Evolutionary conservation across 805 yeast species (phyloP).

Genomic region (Suhomyces canberraensis): DNA sequence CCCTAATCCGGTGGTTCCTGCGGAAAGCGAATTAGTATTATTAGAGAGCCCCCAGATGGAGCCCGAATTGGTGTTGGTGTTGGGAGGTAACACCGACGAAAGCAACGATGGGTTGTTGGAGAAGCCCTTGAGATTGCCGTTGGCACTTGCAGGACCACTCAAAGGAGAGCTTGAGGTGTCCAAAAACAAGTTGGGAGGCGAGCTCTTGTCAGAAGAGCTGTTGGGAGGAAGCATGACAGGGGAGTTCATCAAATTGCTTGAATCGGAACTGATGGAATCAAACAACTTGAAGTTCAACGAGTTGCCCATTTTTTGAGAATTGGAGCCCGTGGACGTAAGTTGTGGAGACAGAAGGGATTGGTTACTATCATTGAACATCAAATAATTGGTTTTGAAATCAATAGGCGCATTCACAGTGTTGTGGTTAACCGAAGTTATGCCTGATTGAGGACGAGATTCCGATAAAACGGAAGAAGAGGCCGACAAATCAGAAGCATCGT

Average conservation of each 20-base stretch:
- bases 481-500: conserved; percentile 1
- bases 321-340: conserved; percentile 1
- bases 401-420: conserved; percentile 1
- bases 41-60: conserved; percentile 28
- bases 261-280: conserved; percentile 12
- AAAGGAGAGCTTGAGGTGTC: conserved; percentile 4
- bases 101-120: conserved; percentile 1
- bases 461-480: conserved; percentile 1
- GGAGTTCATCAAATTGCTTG: conserved; percentile 11
- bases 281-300: conserved; percentile 16
- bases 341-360: conserved; percentile 16
- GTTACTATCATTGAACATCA: conserved; percentile 16
- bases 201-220: conserved; percentile 13
- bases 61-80: conserved; percentile 4
- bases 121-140: background rate
- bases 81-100: conserved; percentile 13
- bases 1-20: conserved; percentile 5
- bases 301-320: conserved; percentile 5
- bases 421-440: background rate
- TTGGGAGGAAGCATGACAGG: conserved; percentile 21
- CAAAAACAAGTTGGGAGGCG: conserved; percentile 25
- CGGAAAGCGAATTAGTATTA: conserved; percentile 9
- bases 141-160: background rate
- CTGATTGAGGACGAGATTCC: conserved; percentile 1
- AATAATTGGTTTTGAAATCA: conserved; percentile 16